Conservation (phyloP, 2,329 filamentous ascomycete species). For the Arthrobotrys pseudoclavata region DNA sequence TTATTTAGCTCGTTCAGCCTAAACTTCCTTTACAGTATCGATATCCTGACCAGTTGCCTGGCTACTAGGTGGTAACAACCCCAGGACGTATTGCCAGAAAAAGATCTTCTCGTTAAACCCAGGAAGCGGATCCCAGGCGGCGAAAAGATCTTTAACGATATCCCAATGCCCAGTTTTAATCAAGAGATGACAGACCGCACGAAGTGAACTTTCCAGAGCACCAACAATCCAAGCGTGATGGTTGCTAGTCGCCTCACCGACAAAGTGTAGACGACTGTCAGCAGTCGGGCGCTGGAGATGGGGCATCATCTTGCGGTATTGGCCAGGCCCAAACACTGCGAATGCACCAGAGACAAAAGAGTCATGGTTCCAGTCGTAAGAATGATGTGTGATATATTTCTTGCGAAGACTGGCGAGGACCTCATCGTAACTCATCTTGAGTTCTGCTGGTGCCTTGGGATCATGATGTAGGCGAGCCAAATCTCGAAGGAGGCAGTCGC, state of each 20-base stretch:
- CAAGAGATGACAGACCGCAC: slow-evolving; percentile 58
- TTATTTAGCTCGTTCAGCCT: too few species aligned
- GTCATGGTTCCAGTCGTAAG: slow-evolving; percentile 66
- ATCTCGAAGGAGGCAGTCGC: slow-evolving; percentile 63
- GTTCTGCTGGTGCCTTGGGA: not conserved
- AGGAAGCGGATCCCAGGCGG: not conserved
- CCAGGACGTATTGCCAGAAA: slow-evolving; percentile 32
- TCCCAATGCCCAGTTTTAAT: slow-evolving; percentile 16
- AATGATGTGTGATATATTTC: slow-evolving; percentile 31
- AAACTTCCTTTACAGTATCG: too few species aligned
- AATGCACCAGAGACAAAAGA: slow-evolving; percentile 66
- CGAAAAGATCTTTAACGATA: not conserved
- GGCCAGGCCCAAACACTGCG: slow-evolving; percentile 67
- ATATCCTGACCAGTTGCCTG: slow-evolving; percentile 6
- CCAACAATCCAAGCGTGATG: slow-evolving; percentile 68
- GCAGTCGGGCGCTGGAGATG: slow-evolving; percentile 63
- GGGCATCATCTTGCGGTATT: slow-evolving; percentile 66
- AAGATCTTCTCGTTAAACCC: slow-evolving; percentile 27
- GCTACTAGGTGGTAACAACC: not conserved
- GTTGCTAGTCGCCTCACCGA: slow-evolving; percentile 66
- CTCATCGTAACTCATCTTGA: slow-evolving; percentile 1
- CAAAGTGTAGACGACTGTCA: slow-evolving; percentile 64
- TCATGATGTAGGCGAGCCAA: slow-evolving; percentile 64
- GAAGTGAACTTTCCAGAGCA: slow-evolving; percentile 65
- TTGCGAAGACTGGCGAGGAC: slow-evolving; percentile 26